Evolutionary conservation across 352 stramenopile genomes (phyloP).

Genomic region (Phytophthora macrochlamydospora): DNA sequence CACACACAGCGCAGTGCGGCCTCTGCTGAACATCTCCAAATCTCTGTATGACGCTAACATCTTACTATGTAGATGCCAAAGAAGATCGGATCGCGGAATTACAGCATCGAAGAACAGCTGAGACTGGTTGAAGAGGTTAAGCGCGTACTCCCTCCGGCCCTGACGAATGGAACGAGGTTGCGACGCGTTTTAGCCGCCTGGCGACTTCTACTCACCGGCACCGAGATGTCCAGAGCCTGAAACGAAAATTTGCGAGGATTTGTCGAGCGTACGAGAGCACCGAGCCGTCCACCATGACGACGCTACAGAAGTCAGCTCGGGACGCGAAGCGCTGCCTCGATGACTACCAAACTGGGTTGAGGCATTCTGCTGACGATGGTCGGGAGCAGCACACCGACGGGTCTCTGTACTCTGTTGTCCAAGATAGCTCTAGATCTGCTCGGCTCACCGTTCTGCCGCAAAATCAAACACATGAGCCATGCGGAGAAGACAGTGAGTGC

Average conservation of each 20-base stretch:
- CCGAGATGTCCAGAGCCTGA: neutral
- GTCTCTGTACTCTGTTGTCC: too few species aligned
- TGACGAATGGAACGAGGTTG: neutral
- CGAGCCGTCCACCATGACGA: neutral
- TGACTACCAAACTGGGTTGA: neutral
- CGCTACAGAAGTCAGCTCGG: neutral
- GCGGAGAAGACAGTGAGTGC: too few species aligned
- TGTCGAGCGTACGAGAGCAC: neutral
- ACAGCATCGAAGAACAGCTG: neutral
- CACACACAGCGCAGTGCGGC: too few species aligned
- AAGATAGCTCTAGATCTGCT: too few species aligned
- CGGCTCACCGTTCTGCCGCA: too few species aligned
- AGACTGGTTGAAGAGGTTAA: neutral
- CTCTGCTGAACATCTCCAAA: too few species aligned
- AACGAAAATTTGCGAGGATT: neutral
- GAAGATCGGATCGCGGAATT: neutral
- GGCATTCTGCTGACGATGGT: too few species aligned
- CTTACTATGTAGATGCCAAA: neutral
- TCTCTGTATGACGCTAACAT: neutral
- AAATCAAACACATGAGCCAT: too few species aligned
- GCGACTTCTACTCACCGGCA: neutral
- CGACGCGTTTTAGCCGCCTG: neutral
- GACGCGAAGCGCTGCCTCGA: neutral
- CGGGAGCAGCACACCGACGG: too few species aligned
- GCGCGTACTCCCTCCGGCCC: neutral